Base-by-base conservation (phyloP, 2,329 filamentous ascomycete genomes). In the Remersonia thermophila region DNA sequence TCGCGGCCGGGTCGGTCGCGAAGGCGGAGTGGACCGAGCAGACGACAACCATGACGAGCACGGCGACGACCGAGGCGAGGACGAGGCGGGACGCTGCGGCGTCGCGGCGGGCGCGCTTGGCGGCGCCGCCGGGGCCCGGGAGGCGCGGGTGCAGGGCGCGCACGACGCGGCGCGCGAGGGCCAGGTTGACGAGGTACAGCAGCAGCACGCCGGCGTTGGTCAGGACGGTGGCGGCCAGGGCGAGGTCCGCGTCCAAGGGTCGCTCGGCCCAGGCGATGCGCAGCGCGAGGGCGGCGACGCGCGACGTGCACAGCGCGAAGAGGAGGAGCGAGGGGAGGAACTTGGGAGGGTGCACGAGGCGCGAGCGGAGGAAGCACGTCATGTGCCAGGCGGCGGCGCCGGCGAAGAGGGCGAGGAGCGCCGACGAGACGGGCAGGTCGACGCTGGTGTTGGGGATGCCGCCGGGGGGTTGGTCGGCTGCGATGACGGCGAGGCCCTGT, bases 181-280 rank as follows among this genome's bases (percentile, higher is more conserved):
- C 60, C 26, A 93, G 59, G 60, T 93, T 89, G 56, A 87, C 62
- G 48, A 89, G 59, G 56, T 83, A 87, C 23, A 93, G 61, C 7
- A 93, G 57, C 26, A 93, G 54, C 14, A 86, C 75, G 31, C 83
- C 84, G 1, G 80, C 77, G 30, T 77, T 71, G 40, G 82, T 71
- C 47, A 91, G 76, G 51, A 91, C 71, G 41, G 65, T 65, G 3
- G 82, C 74, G 7, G 79, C 75, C 42, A 76, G 66, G 49, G 62
- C 64, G 41, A 75, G 44, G 39, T 51, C 47, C 34, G 56, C 36
- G 48, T 62, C 56, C 37, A 33, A 44, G 0, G 61, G 23, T 58
- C 44, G 30, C 55, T 57, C n/a, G 18, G 67, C 63, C 69, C 67
- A 75, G 39, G 58, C 66, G 47, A 74, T 66, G 42, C 69, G 67